phyloP scores from a whole-genome alignment of 2,329 filamentous ascomycete genomes.

The Cryphonectria carpinicola region DNA sequence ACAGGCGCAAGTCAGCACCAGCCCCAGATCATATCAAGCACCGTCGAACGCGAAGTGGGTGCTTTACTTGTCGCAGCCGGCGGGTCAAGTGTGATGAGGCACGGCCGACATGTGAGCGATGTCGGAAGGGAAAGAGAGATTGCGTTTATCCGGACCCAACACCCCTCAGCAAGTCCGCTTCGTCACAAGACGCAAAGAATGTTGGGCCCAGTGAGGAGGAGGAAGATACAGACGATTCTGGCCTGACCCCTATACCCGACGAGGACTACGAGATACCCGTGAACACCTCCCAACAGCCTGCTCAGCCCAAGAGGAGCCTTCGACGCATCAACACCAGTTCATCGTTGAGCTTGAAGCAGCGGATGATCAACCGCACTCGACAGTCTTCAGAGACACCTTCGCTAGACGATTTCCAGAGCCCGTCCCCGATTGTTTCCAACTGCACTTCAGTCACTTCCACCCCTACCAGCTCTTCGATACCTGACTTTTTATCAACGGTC shows the following conservation, averaged over 20 bases:
- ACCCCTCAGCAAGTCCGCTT: slow-evolving; percentile 44
- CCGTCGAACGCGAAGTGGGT: slow-evolving; percentile 89
- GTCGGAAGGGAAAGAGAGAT: slow-evolving; percentile 87
- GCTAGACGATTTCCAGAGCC: slow-evolving; percentile 53
- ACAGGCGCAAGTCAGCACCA: slow-evolving; percentile 54
- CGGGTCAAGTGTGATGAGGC: slow-evolving; percentile 95
- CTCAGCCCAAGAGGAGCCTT: slow-evolving; percentile 33
- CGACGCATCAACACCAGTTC: slow-evolving; percentile 46
- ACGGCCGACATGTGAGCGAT: slow-evolving; percentile 84
- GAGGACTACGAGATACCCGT: slow-evolving; percentile 53
- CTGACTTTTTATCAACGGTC: slow-evolving; percentile 37
- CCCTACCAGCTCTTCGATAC: slow-evolving; percentile 35
- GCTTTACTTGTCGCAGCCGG: slow-evolving; percentile 86
- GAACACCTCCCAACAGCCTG: slow-evolving; percentile 32
- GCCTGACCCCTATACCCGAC: slow-evolving; percentile 58
- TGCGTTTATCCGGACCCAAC: slow-evolving; percentile 84
- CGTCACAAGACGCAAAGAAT: slow-evolving; percentile 44
- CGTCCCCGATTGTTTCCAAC: slow-evolving; percentile 57
- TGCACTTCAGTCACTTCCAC: slow-evolving; percentile 45
- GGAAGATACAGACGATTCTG: slow-evolving; percentile 50
- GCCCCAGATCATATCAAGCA: slow-evolving; percentile 82
- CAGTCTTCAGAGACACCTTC: slow-evolving; percentile 59
- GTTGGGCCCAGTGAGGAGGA: slow-evolving; percentile 54
- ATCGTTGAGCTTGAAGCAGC: slow-evolving; percentile 42
- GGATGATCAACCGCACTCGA: slow-evolving; percentile 40